Base-by-base conservation (phyloP, 352 stramenopile genomes). In the Globisporangium parvum region DNA sequence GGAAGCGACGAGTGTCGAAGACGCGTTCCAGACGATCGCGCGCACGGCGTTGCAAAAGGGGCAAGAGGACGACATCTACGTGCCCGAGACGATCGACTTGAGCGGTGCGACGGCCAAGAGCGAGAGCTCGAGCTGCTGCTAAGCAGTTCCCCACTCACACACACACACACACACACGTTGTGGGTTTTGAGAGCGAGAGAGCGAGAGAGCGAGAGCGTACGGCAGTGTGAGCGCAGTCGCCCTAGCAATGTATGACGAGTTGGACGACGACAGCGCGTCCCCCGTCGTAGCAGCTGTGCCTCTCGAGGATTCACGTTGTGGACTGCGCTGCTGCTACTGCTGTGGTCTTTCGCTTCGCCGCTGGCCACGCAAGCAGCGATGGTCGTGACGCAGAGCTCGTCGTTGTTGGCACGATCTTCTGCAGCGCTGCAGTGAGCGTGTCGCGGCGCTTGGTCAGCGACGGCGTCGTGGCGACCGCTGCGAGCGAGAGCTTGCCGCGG, bases 1-100 rank as follows among this genome's bases (percentile, higher is more conserved):
- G 66, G 95, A 97, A 50, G 91, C 93, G 2, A 91, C 94, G 46
- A 98, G 97, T 72, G 97, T 99, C 17, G 96, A 99, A 60, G 91
- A 93, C 40, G 96, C 96, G 6, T 99, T 99, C 73, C 70, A 91
- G 59, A 94, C 95, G 49, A 93, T 96, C 51, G 93, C 96, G 50
- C 88, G 79, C 45, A 85, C 90, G 9, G 92, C 92, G 23, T 69
- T 97, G 44, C 78, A 91, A 47, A 91, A 94, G 65, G 84, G 80
- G 11, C 77, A 91, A 56, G 84, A 93, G 62, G 84, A 93, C 48
- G 81, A 93, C 67, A 93, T 93, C 73, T 93, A 81, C 41, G 81
- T 93, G 46, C 84, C 84, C 2, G 84, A 91, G 66, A 93, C 84
- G 53, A 93, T 93, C 48, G 84, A 93, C 62, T 60, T 93, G 55